Evolutionary conservation across 768 basidiomycete genomes (phyloP).

Genomic region (Amanita pallidorosea): DNA sequence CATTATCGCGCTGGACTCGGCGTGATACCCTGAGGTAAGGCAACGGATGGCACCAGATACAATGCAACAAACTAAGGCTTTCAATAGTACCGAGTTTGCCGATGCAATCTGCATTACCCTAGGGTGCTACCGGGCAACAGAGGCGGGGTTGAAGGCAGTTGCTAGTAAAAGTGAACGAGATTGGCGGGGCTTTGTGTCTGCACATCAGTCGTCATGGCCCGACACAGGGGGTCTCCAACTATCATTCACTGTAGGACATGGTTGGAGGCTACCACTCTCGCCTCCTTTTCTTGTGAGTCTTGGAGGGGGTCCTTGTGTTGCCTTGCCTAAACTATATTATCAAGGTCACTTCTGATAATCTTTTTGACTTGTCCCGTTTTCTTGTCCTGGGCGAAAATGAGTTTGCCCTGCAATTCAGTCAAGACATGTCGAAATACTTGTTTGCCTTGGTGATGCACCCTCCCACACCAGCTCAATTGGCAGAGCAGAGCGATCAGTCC

Average conservation of each 20-base stretch:
- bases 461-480: conserved; percentile 36
- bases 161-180: not conserved
- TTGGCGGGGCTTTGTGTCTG: not conserved
- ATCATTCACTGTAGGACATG: not conserved
- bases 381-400: conserved; percentile 28
- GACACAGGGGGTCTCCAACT: not conserved
- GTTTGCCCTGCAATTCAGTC: conserved; percentile 30
- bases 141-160: not conserved
- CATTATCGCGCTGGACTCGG: conserved; percentile 1
- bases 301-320: not conserved
- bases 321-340: not conserved
- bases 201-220: conserved; percentile 1
- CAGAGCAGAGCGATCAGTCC: conserved; percentile 17
- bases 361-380: conserved; percentile 42
- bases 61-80: not conserved
- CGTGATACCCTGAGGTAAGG: not conserved
- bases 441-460: conserved; percentile 38
- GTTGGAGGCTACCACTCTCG: not conserved
- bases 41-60: too few relatives aligned
- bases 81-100: not conserved
- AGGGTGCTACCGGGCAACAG: conserved; percentile 4
- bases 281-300: conserved; percentile 3
- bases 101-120: not conserved
- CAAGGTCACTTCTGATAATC: conserved; percentile 35
- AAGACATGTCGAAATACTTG: conserved; percentile 32